Evolutionary conservation across 306 rosid genomes (phyloP).

Genomic region (Crataegus laevigata): DNA sequence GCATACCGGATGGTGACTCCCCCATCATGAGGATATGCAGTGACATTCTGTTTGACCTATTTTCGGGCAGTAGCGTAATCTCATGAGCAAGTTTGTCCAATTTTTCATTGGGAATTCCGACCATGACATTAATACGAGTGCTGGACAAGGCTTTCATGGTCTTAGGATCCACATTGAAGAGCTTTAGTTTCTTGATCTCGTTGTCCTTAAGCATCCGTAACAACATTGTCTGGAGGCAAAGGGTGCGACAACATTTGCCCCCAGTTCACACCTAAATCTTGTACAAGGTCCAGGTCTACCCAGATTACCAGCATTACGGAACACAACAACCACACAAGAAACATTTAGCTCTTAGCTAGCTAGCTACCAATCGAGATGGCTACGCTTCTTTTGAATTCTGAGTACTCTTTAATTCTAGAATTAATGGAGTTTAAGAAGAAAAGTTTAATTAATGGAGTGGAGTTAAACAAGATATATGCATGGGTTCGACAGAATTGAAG

Average conservation of each 20-base stretch:
- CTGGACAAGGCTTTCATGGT: slow-evolving; percentile 45
- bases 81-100: slow-evolving; percentile 17
- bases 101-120: slow-evolving; percentile 63
- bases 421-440: neutral
- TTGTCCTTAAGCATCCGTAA: slow-evolving; percentile 47
- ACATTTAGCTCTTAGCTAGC: neutral
- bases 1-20: slow-evolving; percentile 50
- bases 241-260: slow-evolving; percentile 56
- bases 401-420: too few relatives aligned
- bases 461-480: too few relatives aligned
- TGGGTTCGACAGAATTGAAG: too few relatives aligned
- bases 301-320: slow-evolving; percentile 4
- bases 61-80: slow-evolving; percentile 19
- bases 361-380: neutral
- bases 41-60: slow-evolving; percentile 57
- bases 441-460: too few relatives aligned
- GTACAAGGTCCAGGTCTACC: slow-evolving; percentile 4
- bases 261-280: slow-evolving; percentile 59
- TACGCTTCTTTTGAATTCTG: neutral
- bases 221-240: slow-evolving; percentile 36
- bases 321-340: slow-evolving; percentile 9
- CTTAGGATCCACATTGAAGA: slow-evolving; percentile 62
- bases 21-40: slow-evolving; percentile 26
- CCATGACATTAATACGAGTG: slow-evolving; percentile 44
- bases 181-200: slow-evolving; percentile 48